Conservation (phyloP, 306 rosid species). For the Pterocarpus macrocarpus region DNA sequence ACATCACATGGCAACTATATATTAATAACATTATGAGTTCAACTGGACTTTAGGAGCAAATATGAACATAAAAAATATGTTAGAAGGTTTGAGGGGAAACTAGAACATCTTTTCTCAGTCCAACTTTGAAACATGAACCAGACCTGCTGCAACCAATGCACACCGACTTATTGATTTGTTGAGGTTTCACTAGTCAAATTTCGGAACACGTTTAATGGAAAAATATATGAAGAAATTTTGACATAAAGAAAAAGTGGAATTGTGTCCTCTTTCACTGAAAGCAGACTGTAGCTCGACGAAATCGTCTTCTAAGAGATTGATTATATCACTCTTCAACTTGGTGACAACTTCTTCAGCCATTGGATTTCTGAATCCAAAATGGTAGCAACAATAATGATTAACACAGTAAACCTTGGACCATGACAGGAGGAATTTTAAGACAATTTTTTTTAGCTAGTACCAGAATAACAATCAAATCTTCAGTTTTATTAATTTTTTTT, state of each 20-base stretch:
- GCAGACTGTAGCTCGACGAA: background rate
- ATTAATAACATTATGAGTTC: background rate
- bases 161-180: slow-evolving; percentile 1
- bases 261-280: background rate
- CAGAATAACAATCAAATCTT: slow-evolving; percentile 16
- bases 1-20: background rate
- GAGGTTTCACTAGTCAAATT: slow-evolving; percentile 14
- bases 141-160: background rate
- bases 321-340: slow-evolving; percentile 23
- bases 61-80: slow-evolving; percentile 10
- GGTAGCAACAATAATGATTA: slow-evolving; percentile 20
- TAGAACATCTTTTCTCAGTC: background rate
- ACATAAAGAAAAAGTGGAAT: background rate
- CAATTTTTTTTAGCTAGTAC: background rate
- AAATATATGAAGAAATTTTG: background rate
- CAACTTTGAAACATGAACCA: slow-evolving; percentile 31
- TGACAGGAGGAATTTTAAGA: slow-evolving; percentile 1
- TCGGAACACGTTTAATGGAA: slow-evolving; percentile 1
- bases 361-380: slow-evolving; percentile 35
- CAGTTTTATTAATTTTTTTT: background rate
- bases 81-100: slow-evolving; percentile 6
- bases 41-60: slow-evolving; percentile 2
- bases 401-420: slow-evolving; percentile 11
- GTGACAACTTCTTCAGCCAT: slow-evolving; percentile 24
- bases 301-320: slow-evolving; percentile 15